Percentiles rank a stretch among this genome's conserved stretches.
These are phyloP conservation scores for Porcisia hertigi DNA, from an alignment of 208 protist genomes.

Conservation along the genomic window DNA sequence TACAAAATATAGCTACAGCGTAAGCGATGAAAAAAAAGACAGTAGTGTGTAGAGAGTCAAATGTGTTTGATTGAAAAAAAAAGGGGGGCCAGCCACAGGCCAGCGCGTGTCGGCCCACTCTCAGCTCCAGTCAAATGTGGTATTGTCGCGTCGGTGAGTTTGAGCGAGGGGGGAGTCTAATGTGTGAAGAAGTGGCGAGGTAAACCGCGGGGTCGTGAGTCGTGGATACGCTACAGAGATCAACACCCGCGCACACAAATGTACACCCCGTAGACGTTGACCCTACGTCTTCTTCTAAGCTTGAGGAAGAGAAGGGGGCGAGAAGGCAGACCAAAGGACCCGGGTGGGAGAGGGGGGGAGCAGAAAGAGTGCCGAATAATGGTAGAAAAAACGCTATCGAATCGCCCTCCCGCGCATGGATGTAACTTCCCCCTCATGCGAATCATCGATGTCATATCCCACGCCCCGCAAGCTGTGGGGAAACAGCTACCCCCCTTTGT, in stretches of 20 bases:
- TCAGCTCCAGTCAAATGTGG: not conserved
- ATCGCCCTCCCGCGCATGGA: not conserved
- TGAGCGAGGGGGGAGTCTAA: not conserved
- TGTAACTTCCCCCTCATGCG: not conserved
- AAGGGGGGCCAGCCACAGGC: not conserved
- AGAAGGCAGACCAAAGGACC: not conserved
- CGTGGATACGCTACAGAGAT: not conserved
- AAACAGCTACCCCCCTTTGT: not conserved
- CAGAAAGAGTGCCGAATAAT: not conserved
- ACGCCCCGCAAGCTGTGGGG: not conserved
- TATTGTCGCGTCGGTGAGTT: not conserved
- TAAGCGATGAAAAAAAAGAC: not conserved
- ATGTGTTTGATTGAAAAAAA: not conserved
- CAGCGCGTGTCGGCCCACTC: not conserved
- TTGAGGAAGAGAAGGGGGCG: not conserved
- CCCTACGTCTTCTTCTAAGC: not conserved
- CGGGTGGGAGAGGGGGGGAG: not conserved
- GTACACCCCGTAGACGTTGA: not conserved
- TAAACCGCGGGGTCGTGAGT: not conserved
- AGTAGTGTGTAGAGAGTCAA: not conserved
- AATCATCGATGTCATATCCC: not conserved
- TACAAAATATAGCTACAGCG: not conserved
- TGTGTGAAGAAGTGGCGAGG: not conserved
- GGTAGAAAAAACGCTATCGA: not conserved
- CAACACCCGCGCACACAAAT: not conserved